Evolutionary conservation across 2,329 filamentous ascomycete genomes (phyloP).

Genomic region (Fusarium foetens): DNA sequence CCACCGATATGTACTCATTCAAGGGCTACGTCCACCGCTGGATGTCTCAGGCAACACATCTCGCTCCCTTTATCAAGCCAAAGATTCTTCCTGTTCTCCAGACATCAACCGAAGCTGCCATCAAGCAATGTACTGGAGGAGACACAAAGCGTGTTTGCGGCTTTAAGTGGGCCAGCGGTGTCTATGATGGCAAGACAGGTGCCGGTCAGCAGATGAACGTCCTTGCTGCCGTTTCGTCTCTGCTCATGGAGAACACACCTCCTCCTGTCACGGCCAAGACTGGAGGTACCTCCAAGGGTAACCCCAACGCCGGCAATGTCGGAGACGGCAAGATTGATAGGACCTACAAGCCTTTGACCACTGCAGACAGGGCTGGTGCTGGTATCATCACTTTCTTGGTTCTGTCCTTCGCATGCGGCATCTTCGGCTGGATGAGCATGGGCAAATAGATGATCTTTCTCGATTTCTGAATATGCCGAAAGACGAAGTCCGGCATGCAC

Average conservation of each 20-base stretch:
- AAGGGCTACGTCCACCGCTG: constrained; percentile 69
- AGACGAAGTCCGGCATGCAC: constrained; percentile 12
- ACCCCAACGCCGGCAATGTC: constrained; percentile 55
- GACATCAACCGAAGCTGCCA: constrained; percentile 63
- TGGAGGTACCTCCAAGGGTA: constrained; percentile 63
- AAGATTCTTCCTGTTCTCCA: constrained; percentile 63
- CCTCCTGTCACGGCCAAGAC: constrained; percentile 57
- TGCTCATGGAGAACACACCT: constrained; percentile 56
- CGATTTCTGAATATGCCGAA: constrained; percentile 22
- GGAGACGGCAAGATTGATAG: constrained; percentile 50
- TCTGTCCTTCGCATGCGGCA: constrained; percentile 51
- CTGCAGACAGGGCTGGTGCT: constrained; percentile 59
- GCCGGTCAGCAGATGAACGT: constrained; percentile 71
- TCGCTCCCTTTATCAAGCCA: constrained; percentile 64
- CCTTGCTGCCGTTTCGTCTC: constrained; percentile 64
- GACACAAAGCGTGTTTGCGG: constrained; percentile 61
- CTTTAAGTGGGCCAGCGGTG: constrained; percentile 62
- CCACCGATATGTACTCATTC: constrained; percentile 71
- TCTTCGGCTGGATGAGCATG: constrained; percentile 62
- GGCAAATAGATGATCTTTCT: constrained; percentile 43
- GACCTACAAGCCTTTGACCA: constrained; percentile 51
- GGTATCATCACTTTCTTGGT: constrained; percentile 60
- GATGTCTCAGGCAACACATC: constrained; percentile 62
- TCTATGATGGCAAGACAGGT: constrained; percentile 65
- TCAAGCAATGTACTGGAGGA: constrained; percentile 65